phyloP scores from a whole-genome alignment of 345 rosid species.

The Rhizophora apiculata region DNA sequence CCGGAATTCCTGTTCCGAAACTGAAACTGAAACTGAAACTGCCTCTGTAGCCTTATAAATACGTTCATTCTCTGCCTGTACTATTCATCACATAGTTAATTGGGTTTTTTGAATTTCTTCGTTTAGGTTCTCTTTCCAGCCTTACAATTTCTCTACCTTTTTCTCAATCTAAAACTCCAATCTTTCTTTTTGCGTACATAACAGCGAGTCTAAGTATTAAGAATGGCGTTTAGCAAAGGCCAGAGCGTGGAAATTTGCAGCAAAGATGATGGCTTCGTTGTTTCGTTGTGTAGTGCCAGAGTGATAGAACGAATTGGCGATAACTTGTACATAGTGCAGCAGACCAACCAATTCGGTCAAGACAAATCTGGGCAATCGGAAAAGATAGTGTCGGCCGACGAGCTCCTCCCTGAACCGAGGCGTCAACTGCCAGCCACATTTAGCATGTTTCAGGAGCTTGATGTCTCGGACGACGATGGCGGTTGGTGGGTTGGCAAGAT shows the following conservation, averaged over 20 bases:
- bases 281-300: slow-evolving; percentile 21
- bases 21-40: too few species aligned
- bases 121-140: too few species aligned
- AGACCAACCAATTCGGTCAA: slow-evolving; percentile 20
- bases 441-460: slow-evolving; percentile 6
- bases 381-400: slow-evolving; percentile 26
- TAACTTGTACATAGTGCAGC: slow-evolving; percentile 22
- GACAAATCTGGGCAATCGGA: slow-evolving; percentile 19
- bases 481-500: slow-evolving; percentile 41
- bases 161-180: too few species aligned
- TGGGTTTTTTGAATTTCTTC: too few species aligned
- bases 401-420: slow-evolving; percentile 31
- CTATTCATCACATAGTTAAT: too few species aligned
- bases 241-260: slow-evolving; percentile 24
- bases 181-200: too few species aligned
- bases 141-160: too few species aligned
- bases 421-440: background rate
- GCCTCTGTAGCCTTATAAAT: too few species aligned
- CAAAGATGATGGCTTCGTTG: slow-evolving; percentile 31
- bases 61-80: too few species aligned
- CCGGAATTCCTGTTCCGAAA: too few species aligned
- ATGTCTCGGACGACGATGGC: slow-evolving; percentile 28
- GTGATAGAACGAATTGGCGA: background rate
- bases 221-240: background rate
- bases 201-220: too few species aligned